Base-by-base conservation (phyloP, 2,329 filamentous ascomycete species). In the Tricladium varicosporioides region DNA sequence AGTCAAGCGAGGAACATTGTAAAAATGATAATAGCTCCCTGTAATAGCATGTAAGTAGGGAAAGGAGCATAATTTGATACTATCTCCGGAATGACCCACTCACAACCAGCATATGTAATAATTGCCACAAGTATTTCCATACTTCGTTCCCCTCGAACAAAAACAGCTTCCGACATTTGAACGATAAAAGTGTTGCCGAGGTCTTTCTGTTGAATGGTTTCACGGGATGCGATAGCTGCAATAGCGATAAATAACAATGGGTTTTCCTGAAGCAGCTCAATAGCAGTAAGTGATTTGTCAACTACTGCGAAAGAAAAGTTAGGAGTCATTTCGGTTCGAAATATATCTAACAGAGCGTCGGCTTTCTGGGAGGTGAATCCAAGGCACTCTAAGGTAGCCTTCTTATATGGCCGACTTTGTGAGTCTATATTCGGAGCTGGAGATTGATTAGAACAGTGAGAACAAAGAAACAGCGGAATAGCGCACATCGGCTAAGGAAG, bases 251-350 rank as follows among this genome's bases (percentile, higher is more conserved):
- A 57, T 2, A 65, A 44, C n/a, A 63, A 60, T 7, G 65, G 65
- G 5, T 54, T 46, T 16, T 60, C 48, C 27, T 48, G 27, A 10
- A 54, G 54, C 22, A 67, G 51, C 2, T 55, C 22, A 33, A 53
- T 40, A 1, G 53, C 56, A 11, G 51, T 43, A 1, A 53, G 10
- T 11, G 42, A 52, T 18, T 62, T 18, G 3, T 58, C 44, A 7
- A 65, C 55, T n/a, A 47, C 51, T 9, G 65, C 57, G 53, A 67
- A 67, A 4, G 65, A 63, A 46, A 63, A 67, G 15, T 54, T 59
- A 11, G 48, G 53, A 16, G 33, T 50, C 54, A 65, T 65, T 42
- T 64, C 54, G 19, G 56, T 15, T 14, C 57, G 51, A 46, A 62
- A 65, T 19, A 56, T 57, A 3, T 48, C 27, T 2, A 64, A 18